Evolutionary conservation across 2,329 filamentous ascomycete genomes (phyloP).

Genomic region (Epichloe coenophiala): DNA sequence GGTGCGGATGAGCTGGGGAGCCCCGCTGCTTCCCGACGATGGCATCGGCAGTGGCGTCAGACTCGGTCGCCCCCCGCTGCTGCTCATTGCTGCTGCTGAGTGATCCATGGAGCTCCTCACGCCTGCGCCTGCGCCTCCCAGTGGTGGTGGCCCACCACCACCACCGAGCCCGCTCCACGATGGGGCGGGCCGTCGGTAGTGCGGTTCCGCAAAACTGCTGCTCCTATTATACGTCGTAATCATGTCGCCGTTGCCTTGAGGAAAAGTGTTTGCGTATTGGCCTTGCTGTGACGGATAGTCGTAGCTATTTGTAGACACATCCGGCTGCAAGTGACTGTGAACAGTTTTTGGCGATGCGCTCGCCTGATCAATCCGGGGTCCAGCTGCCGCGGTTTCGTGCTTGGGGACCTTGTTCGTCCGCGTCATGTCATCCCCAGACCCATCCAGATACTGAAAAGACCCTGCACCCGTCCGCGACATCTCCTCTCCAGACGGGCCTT

Average conservation of each 20-base stretch:
- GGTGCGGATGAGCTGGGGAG: conserved; percentile 40
- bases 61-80: conserved; percentile 25
- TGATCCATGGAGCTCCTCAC: conserved; percentile 30
- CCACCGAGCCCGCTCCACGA: conserved; percentile 30
- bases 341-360: conserved; percentile 29
- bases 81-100: conserved; percentile 25
- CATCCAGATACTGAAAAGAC: conserved; percentile 36
- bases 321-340: conserved; percentile 23
- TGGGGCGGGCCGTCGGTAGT: conserved; percentile 25
- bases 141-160: too few relatives aligned
- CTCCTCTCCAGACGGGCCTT: conserved; percentile 36
- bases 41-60: conserved; percentile 37
- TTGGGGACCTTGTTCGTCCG: conserved; percentile 22
- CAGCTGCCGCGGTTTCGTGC: conserved; percentile 24
- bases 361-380: conserved; percentile 24
- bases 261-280: conserved; percentile 26
- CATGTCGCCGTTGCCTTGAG: conserved; percentile 36
- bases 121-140: conserved; percentile 14
- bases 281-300: conserved; percentile 30
- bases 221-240: conserved; percentile 41
- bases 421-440: conserved; percentile 32
- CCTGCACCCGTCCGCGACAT: conserved; percentile 34
- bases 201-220: conserved; percentile 35
- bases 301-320: conserved; percentile 30
- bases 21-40: conserved; percentile 19